Base-by-base conservation (phyloP, 768 basidiomycete species). In the Russula emetica region DNA sequence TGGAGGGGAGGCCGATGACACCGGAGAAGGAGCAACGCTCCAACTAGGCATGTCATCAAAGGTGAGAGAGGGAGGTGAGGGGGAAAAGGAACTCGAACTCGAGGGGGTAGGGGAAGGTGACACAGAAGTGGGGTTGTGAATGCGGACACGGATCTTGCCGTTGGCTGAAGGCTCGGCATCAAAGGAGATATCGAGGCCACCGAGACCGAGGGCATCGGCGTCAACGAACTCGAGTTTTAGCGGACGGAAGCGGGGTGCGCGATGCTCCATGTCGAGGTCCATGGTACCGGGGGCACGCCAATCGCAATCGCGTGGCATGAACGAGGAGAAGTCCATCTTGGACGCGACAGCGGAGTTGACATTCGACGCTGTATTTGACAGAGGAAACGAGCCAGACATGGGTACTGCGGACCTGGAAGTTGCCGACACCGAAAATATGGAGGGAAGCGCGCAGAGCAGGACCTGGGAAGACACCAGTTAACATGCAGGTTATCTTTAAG, bases 391-490 rank as follows among this genome's bases (percentile, higher is more conserved):
- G 72, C 87, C 84, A 66, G 79, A 78, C 52, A 82, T 79, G 55
- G 84, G 83, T 14, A 84, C 69, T 28, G 81, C 69, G 24, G 80
- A 77, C 38, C 65, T 66, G 47, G 65, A 70, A 66, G 83, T 76
- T 55, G 84, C 75, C 55, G 86, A 81, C 76, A 88, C 78, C 24
- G 88, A 85, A 58, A 91, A 80, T 50, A 92, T 80, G 24, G 85
- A 83, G 18, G 90, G 90, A 30, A 92, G 80, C 2, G 88, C 87
- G 69, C 88, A 91, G 50, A 91, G 79, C 52, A 92, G 81, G 69
- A 88, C 87, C 84, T 90, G 78, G n/a, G 40, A 55, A 45, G 55
- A 66, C 49, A 60, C 42, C 58, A 30, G 73, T 38, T 72, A 66
- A 62, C 62, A 66, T 16, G 58, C 44, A 44, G 49, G 26, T 53